phyloP scores from a whole-genome alignment of 1,139 yeast species.

The Yamadazyma mexicana region DNA sequence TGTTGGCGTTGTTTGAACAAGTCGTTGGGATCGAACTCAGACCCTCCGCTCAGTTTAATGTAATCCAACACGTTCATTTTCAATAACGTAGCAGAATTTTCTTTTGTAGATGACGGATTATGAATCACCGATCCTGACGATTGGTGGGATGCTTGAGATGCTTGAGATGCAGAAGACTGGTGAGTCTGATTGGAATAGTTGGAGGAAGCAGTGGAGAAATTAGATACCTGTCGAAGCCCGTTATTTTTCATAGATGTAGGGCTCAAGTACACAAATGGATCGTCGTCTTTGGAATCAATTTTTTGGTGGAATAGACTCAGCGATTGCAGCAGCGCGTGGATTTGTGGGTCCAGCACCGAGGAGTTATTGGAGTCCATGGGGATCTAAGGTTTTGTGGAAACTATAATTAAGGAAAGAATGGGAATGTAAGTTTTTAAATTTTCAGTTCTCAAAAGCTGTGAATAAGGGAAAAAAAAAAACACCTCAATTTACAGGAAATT shows the following conservation, averaged over 20 bases:
- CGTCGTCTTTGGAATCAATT: neutral
- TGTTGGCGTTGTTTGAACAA: constrained; percentile 37
- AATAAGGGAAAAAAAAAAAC: neutral
- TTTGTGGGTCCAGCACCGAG: neutral
- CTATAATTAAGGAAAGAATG: neutral
- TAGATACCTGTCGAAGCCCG: constrained; percentile 6
- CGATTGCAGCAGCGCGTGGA: too few relatives aligned
- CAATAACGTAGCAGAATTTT: neutral
- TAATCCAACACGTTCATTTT: constrained; percentile 15
- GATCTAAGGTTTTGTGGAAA: too few relatives aligned
- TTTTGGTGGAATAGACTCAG: neutral
- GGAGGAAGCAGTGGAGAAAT: constrained; percentile 18
- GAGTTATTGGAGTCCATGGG: neutral
- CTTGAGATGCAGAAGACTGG: constrained; percentile 17
- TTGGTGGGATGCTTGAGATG: constrained; percentile 8
- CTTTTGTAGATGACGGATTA: neutral
- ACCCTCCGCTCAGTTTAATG: constrained; percentile 13
- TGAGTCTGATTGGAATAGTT: constrained; percentile 28
- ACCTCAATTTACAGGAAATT: neutral
- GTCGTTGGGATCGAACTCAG: constrained; percentile 33
- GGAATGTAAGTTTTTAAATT: neutral
- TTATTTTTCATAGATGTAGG: constrained; percentile 1
- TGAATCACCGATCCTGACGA: constrained; percentile 12
- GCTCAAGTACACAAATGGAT: constrained; percentile 1
- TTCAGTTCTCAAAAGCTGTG: constrained; percentile 1